phyloP scores from a whole-genome alignment of 1,284 basidiomycete genomes.

The Polyporus tsugae region DNA sequence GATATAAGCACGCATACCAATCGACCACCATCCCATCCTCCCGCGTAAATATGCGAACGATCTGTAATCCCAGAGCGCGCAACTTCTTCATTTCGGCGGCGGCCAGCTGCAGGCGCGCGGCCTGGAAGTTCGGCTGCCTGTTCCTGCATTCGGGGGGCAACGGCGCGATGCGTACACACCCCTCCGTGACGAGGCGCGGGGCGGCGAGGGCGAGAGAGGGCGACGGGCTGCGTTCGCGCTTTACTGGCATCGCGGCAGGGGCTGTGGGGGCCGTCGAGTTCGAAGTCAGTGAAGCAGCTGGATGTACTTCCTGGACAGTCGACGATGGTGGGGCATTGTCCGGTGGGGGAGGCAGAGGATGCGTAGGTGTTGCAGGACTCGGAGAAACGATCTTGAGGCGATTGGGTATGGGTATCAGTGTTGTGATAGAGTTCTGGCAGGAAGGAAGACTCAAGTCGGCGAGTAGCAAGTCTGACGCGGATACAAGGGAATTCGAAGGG shows the following conservation, averaged over 20 bases:
- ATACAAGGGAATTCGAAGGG: not conserved
- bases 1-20: slow-evolving; percentile 33
- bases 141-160: slow-evolving; percentile 36
- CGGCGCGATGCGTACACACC: slow-evolving; percentile 36
- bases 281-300: not conserved
- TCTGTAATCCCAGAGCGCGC: slow-evolving; percentile 27
- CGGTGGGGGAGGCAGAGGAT: not conserved
- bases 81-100: slow-evolving; percentile 32
- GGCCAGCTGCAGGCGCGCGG: slow-evolving; percentile 33
- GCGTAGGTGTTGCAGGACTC: not conserved
- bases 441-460: not conserved
- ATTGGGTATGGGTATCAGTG: not conserved
- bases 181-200: slow-evolving; percentile 33
- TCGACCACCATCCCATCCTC: slow-evolving; percentile 46
- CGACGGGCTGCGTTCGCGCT: slow-evolving; percentile 39
- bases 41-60: slow-evolving; percentile 35
- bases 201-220: slow-evolving; percentile 23
- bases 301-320: not conserved
- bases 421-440: not conserved
- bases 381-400: slow-evolving; percentile 10
- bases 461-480: slow-evolving; percentile 18
- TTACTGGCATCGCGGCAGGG: slow-evolving; percentile 23
- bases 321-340: not conserved
- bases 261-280: not conserved
- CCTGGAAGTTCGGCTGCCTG: slow-evolving; percentile 25